Evolutionary conservation across 768 basidiomycete genomes (phyloP).

Genomic region (Termitomyces sp.): DNA sequence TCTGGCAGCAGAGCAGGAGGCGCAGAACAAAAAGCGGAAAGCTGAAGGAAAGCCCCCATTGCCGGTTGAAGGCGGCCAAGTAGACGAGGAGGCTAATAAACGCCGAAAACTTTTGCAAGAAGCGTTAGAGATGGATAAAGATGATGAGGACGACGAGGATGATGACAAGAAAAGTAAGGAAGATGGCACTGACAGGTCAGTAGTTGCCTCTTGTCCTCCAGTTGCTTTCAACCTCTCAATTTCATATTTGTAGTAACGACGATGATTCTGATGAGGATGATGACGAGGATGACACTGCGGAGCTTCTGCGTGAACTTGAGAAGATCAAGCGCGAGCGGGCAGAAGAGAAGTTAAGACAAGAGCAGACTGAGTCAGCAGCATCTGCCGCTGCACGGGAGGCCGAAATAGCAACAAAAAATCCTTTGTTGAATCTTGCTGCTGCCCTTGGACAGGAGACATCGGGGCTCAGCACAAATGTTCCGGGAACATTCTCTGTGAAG

Average conservation of each 20-base stretch:
- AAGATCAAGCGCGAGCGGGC: slow-evolving; percentile 97
- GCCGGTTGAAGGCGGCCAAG: slow-evolving; percentile 34
- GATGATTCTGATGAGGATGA: slow-evolving; percentile 46
- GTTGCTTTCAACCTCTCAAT: neutral
- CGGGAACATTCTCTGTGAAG: slow-evolving; percentile 88
- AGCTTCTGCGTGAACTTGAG: slow-evolving; percentile 92
- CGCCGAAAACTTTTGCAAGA: slow-evolving; percentile 85
- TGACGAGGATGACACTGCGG: slow-evolving; percentile 90
- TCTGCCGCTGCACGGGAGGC: slow-evolving; percentile 62
- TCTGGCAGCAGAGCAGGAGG: slow-evolving; percentile 80
- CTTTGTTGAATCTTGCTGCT: slow-evolving; percentile 85
- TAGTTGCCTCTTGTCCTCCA: neutral
- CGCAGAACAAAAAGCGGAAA: slow-evolving; percentile 86
- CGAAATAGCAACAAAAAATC: slow-evolving; percentile 84
- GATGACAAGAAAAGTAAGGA: slow-evolving; percentile 34
- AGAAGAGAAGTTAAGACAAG: slow-evolving; percentile 83
- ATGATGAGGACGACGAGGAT: slow-evolving; percentile 76
- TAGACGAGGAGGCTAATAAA: slow-evolving; percentile 67
- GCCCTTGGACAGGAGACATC: slow-evolving; percentile 75
- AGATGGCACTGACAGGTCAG: slow-evolving; percentile 36
- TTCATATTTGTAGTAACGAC: slow-evolving; percentile 35
- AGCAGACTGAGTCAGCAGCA: slow-evolving; percentile 65
- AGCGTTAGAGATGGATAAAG: slow-evolving; percentile 82
- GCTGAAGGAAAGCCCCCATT: slow-evolving; percentile 67
- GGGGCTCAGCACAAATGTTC: slow-evolving; percentile 66